Evolutionary conservation across 2,329 filamentous ascomycete genomes (phyloP).

Genomic region (Calonectria leucothoes): DNA sequence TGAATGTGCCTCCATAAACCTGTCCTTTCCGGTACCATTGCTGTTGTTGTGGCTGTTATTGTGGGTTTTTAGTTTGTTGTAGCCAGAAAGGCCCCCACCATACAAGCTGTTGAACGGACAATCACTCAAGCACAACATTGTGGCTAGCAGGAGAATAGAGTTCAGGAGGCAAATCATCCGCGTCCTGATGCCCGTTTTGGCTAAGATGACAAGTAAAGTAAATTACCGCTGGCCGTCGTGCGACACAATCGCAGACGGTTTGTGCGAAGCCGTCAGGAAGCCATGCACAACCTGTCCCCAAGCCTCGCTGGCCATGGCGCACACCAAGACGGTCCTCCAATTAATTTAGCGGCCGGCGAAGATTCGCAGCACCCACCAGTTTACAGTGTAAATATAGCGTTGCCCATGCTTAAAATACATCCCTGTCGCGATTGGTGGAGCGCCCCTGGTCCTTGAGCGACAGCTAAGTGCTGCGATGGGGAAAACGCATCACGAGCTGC

Average conservation of each 20-base stretch:
- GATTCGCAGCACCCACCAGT: background rate
- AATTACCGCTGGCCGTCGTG: background rate
- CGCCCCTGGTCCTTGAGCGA: background rate
- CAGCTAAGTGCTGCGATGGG: background rate
- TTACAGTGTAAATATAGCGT: background rate
- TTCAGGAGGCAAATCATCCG: background rate
- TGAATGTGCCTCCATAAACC: no score
- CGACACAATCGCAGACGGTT: background rate
- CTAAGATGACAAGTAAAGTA: background rate
- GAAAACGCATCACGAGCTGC: background rate
- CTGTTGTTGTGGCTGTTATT: no score
- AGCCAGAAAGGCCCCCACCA: no score
- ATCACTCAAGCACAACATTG: background rate
- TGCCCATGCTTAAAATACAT: slow-evolving; percentile 3
- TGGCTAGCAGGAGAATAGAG: background rate
- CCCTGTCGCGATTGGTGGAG: slow-evolving; percentile 12
- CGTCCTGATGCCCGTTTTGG: background rate
- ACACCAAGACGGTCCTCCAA: background rate
- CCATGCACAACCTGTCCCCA: background rate
- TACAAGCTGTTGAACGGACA: no score
- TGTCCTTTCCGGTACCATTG: no score
- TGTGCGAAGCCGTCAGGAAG: background rate
- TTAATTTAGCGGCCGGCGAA: background rate
- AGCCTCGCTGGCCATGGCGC: background rate
- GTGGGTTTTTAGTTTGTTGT: no score